These are phyloP conservation scores for Cutaneotrichosporon cutaneum DNA, from an alignment of 1,284 basidiomycete species.

Conservation along the genomic window DNA sequence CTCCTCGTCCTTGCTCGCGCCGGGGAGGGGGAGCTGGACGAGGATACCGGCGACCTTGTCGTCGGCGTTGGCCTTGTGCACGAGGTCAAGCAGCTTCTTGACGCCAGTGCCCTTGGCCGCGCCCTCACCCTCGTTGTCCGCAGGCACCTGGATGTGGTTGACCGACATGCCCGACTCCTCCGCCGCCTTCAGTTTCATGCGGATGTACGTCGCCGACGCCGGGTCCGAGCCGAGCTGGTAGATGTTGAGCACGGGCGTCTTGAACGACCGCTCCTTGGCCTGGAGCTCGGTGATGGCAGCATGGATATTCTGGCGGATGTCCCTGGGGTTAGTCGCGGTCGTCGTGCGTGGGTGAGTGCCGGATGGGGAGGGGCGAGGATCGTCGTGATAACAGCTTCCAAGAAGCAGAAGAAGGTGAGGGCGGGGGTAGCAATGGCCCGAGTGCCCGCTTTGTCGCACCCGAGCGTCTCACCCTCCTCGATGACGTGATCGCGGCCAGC, in stretches of 20 bases:
- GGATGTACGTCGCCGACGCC: slow-evolving; percentile 90
- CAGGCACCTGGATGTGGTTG: slow-evolving; percentile 74
- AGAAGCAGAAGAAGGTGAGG: neutral
- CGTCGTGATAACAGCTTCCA: neutral
- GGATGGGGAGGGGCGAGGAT: neutral
- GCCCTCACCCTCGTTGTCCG: slow-evolving; percentile 59
- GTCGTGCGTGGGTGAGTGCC: neutral
- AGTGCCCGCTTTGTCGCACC: neutral
- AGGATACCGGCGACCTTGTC: slow-evolving; percentile 82
- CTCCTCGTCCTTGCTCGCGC: slow-evolving; percentile 80
- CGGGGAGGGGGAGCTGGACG: slow-evolving; percentile 93
- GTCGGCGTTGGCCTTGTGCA: slow-evolving; percentile 81
- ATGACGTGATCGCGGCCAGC: too few species aligned
- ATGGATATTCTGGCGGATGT: slow-evolving; percentile 72
- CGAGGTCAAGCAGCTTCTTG: slow-evolving; percentile 72
- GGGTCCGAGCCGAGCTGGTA: slow-evolving; percentile 89
- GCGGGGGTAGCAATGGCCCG: neutral
- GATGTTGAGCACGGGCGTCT: slow-evolving; percentile 79
- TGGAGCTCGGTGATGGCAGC: slow-evolving; percentile 62
- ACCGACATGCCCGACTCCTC: slow-evolving; percentile 91
- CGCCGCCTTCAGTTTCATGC: slow-evolving; percentile 96
- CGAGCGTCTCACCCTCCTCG: neutral
- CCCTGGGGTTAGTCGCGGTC: slow-evolving; percentile 55
- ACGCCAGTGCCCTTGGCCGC: slow-evolving; percentile 53
- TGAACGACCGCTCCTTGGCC: slow-evolving; percentile 73